Evolutionary conservation across 176 grass and related monocot genomes (phyloP).

Genomic region (Triticum monococcum): DNA sequence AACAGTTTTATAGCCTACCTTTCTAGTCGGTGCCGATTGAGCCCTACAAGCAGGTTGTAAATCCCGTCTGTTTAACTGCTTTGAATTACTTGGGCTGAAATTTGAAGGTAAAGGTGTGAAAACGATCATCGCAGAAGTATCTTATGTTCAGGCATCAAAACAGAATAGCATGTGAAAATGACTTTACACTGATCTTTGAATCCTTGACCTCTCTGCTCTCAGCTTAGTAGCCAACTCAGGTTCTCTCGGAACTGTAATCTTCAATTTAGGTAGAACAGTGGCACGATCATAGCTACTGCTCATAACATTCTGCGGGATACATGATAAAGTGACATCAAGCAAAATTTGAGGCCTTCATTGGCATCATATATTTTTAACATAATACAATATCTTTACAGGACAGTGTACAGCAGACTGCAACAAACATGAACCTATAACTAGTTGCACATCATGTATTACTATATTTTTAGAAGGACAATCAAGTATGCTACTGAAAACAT

Average conservation of each 20-base stretch:
- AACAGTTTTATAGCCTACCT: slow-evolving; percentile 20
- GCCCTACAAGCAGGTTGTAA: slow-evolving; percentile 2
- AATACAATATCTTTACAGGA: neutral
- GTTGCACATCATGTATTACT: neutral
- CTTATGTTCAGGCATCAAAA: slow-evolving; percentile 20
- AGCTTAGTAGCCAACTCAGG: slow-evolving; percentile 71
- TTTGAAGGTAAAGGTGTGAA: slow-evolving; percentile 19
- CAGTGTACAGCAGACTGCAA: neutral
- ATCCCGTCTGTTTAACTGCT: slow-evolving; percentile 38
- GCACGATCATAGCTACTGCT: slow-evolving; percentile 23
- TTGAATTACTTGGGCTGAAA: slow-evolving; percentile 54
- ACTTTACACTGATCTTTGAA: slow-evolving; percentile 64
- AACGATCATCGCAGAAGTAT: slow-evolving; percentile 21
- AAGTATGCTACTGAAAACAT: neutral
- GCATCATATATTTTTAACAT: neutral
- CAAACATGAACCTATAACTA: neutral
- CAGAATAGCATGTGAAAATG: slow-evolving; percentile 24
- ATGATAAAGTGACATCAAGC: slow-evolving; percentile 13
- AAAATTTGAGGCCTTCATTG: slow-evolving; percentile 10
- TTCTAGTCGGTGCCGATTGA: slow-evolving; percentile 42
- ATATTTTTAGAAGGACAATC: neutral
- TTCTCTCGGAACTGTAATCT: slow-evolving; percentile 73
- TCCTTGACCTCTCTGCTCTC: slow-evolving; percentile 70
- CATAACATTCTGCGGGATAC: slow-evolving; percentile 27
- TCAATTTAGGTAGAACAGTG: slow-evolving; percentile 36